Evolutionary conservation across 1,284 basidiomycete genomes (phyloP).

Genomic region (Moesziomyces parantarcticus): DNA sequence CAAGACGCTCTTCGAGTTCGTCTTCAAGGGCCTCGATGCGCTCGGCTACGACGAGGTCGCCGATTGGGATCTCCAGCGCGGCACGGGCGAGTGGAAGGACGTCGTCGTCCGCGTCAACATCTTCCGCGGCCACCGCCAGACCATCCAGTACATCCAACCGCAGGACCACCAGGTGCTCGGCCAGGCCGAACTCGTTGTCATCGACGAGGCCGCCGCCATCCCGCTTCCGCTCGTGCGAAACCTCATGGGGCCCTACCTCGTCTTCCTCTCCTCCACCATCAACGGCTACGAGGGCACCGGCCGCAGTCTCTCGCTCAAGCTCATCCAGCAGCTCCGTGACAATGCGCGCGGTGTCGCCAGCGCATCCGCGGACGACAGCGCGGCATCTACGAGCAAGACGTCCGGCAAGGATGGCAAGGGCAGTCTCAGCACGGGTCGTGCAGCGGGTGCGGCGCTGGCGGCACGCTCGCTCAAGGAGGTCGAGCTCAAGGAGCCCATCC

Average conservation of each 20-base stretch:
- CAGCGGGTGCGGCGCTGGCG: conserved; percentile 70
- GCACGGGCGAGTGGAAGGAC: conserved; percentile 95
- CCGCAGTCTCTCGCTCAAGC: conserved; percentile 94
- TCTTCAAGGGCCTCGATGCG: conserved; percentile 95
- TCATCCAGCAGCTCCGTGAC: conserved; percentile 94
- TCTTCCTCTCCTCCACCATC: conserved; percentile 98
- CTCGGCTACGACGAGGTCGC: conserved; percentile 97
- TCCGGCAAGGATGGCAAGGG: conserved; percentile 70
- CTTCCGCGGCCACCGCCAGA: conserved; percentile 73
- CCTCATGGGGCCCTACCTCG: conserved; percentile 95
- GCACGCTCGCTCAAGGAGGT: conserved; percentile 86
- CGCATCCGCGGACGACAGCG: conserved; percentile 69
- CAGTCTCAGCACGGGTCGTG: conserved; percentile 45
- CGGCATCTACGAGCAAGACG: conserved; percentile 69
- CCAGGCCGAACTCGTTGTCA: conserved; percentile 96
- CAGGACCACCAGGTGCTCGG: conserved; percentile 96
- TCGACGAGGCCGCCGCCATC: conserved; percentile 98
- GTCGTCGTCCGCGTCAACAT: conserved; percentile 96
- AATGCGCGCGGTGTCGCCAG: conserved; percentile 71
- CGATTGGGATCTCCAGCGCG: conserved; percentile 95
- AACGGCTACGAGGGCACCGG: conserved; percentile 99
- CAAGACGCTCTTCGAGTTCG: conserved; percentile 96
- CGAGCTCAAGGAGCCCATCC: conserved; percentile 93
- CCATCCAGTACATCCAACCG: conserved; percentile 84
- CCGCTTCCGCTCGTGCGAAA: conserved; percentile 93